Evolutionary conservation across 129 eudicot species (phyloP).

Genomic region (Solidago caesia): DNA sequence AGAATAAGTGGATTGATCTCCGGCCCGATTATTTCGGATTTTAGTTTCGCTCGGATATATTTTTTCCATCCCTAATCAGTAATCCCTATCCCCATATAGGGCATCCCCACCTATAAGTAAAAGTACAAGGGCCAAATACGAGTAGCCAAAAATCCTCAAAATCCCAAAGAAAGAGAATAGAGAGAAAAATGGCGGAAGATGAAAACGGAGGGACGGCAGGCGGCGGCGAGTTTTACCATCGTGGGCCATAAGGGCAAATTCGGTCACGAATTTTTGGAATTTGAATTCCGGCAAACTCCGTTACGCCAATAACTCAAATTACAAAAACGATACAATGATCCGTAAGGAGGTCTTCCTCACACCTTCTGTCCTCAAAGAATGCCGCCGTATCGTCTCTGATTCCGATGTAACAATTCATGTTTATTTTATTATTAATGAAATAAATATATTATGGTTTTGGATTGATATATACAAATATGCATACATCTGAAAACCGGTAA

Average conservation of each 20-base stretch:
- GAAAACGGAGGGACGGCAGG: conserved; percentile 35
- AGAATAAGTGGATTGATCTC: too few species aligned
- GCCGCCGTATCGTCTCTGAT: conserved; percentile 83
- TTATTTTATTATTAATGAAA: neutral
- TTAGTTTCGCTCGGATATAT: too few species aligned
- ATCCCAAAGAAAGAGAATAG: too few species aligned
- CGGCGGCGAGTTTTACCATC: conserved; percentile 86
- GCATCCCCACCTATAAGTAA: too few species aligned
- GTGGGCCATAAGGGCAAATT: conserved; percentile 96
- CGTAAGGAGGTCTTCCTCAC: conserved; percentile 93
- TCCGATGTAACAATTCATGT: conserved; percentile 51
- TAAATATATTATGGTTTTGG: neutral
- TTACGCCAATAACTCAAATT: conserved; percentile 94
- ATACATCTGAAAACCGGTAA: neutral
- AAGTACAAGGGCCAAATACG: too few species aligned
- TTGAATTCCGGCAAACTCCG: conserved; percentile 97
- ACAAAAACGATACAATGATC: conserved; percentile 95
- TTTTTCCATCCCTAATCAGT: too few species aligned
- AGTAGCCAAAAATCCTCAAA: too few species aligned
- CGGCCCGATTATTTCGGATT: too few species aligned
- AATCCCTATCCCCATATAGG: too few species aligned
- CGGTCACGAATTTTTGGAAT: conserved; percentile 93
- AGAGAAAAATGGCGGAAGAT: conserved; percentile 24
- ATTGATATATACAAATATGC: neutral
- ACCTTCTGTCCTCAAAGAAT: conserved; percentile 79